phyloP scores from a whole-genome alignment of 1,139 yeast species.

The Suhomyces chickasaworum region DNA sequence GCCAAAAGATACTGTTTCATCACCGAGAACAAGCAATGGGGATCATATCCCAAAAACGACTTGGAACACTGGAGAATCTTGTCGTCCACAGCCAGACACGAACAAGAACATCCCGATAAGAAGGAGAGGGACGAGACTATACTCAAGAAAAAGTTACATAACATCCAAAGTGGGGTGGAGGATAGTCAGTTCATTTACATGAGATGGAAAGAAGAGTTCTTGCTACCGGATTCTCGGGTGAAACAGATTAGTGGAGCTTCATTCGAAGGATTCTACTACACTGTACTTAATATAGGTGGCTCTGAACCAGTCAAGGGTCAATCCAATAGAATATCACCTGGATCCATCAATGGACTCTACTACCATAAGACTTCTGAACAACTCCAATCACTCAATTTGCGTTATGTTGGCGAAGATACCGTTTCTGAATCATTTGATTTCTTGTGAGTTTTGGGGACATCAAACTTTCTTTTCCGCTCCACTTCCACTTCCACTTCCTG shows the following conservation, averaged over 20 bases:
- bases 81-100: constrained; percentile 39
- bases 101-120: constrained; percentile 20
- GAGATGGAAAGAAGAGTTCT: constrained; percentile 93
- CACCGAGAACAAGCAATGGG: constrained; percentile 55
- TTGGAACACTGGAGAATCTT: constrained; percentile 86
- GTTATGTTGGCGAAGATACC: constrained; percentile 37
- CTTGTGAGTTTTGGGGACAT: too few species aligned
- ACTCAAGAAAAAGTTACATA: constrained; percentile 24
- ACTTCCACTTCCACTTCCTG: too few species aligned
- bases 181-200: constrained; percentile 63
- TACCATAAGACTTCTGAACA: constrained; percentile 77
- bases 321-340: constrained; percentile 33
- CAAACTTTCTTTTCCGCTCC: too few species aligned
- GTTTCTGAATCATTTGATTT: constrained; percentile 30
- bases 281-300: constrained; percentile 74
- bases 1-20: constrained; percentile 37
- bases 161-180: constrained; percentile 33
- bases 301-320: constrained; percentile 9
- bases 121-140: constrained; percentile 25
- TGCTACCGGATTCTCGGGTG: constrained; percentile 78
- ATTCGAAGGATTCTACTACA: constrained; percentile 89
- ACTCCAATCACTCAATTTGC: constrained; percentile 57
- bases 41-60: constrained; percentile 67
- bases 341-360: constrained; percentile 76
- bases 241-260: constrained; percentile 76